Base-by-base conservation (phyloP, 2,329 filamentous ascomycete species). In the Sporothrix brunneoviolacea region DNA sequence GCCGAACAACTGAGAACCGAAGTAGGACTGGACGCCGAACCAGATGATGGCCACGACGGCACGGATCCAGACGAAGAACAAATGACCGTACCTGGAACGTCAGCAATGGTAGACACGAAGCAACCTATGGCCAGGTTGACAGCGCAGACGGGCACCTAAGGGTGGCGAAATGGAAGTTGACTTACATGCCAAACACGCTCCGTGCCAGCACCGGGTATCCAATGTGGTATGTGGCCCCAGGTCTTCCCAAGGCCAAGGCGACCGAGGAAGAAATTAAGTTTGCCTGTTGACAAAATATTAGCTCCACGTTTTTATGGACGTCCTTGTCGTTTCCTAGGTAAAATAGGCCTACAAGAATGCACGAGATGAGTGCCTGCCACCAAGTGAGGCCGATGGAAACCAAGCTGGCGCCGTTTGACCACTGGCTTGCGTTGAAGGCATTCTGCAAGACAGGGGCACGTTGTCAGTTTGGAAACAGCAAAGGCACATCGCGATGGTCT, bases 11-110 rank as follows among this genome's bases (percentile, higher is more conserved):
- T 54, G 47, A 16, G 49, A 51, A 35, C 52, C 52, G 45, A 50
- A 53, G 33, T 53, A 52, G 13, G 35, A 16, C 60, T 54, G 54
- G 12, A 52, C 46, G 32, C 50, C 55, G 28, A 51, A 50, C 50
- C 48, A 55, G 46, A 51, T 51, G 33, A 50, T 42, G 36, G 52
- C 54, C 18, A 48, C 44, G 10, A 44, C 49, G 12, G 39, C 46
- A n/a, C 54, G 54, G 16, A 46, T 21, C 24, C 44, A 50, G 9
- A 51, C 48, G 28, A 48, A 49, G 15, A 40, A 50, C 13, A 49
- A 22, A 24, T 43, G 39, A 41, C 53, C 53, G 30, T 47, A n/a
- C n/a, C n/a, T n/a, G n/a, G n/a, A n/a, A n/a, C n/a, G n/a, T n/a
- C n/a, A n/a, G n/a, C n/a, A n/a, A n/a, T n/a, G n/a, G n/a, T n/a